A percentile compares a stretch with the other conserved stretches of the same genome.
phyloP scores from a whole-genome alignment of 2,329 filamentous ascomycete genomes.

The Phaeoacremonium minimum region DNA sequence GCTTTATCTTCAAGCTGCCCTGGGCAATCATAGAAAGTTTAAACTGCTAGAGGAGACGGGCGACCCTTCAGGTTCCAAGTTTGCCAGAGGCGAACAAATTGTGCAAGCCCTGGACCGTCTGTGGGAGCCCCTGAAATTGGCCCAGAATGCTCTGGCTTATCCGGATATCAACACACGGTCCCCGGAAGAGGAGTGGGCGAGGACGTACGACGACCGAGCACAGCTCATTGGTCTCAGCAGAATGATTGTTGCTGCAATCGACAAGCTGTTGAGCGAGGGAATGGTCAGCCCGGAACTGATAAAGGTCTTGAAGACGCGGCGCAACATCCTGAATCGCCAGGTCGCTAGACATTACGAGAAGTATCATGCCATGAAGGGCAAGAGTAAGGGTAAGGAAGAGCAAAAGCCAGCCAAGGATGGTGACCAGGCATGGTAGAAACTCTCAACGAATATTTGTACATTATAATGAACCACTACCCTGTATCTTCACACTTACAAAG shows the following conservation, averaged over 20 bases:
- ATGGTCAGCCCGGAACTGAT: neutral
- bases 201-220: constrained; percentile 4
- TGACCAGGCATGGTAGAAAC: no score
- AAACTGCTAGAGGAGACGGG: constrained; percentile 22
- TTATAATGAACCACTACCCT: no score
- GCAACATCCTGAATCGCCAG: neutral
- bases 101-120: constrained; percentile 43
- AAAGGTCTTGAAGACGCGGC: neutral
- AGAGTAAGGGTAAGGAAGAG: no score
- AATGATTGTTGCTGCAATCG: constrained; percentile 7
- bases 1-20: constrained; percentile 52
- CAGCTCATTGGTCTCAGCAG: constrained; percentile 5
- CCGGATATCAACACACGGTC: constrained; percentile 19
- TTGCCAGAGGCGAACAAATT: constrained; percentile 46
- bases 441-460: no score
- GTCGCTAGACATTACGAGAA: neutral
- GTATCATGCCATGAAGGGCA: neutral
- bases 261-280: constrained; percentile 5
- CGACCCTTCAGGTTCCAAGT: constrained; percentile 25
- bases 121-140: constrained; percentile 39
- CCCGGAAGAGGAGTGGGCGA: constrained; percentile 16
- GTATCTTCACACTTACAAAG: no score
- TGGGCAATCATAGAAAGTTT: constrained; percentile 39
- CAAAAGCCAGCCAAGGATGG: no score
- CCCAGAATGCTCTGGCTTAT: constrained; percentile 26